Percentiles rank a stretch among this genome's conserved stretches.
Conservation (phyloP, 2,329 filamentous ascomycete genomes). For the Aspergillus amoenus region DNA sequence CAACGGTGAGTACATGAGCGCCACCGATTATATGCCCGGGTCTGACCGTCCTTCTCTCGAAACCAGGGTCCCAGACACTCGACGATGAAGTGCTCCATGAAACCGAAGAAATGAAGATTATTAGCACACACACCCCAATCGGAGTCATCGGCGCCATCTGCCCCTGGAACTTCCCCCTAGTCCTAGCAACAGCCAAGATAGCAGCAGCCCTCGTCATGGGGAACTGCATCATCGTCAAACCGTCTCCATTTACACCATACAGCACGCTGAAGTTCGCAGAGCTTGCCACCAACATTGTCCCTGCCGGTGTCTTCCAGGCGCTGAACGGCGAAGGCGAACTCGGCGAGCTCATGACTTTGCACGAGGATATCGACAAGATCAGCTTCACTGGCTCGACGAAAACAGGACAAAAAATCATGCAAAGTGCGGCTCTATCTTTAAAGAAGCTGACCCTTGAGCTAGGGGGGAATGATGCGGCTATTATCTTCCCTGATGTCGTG, state of each 20-base stretch:
- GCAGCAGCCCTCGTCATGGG: slow-evolving; percentile 51
- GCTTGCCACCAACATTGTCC: background rate
- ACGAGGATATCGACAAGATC: background rate
- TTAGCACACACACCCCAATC: background rate
- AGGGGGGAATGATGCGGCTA: background rate
- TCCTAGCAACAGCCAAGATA: slow-evolving; percentile 51
- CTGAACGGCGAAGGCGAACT: background rate
- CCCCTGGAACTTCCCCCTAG: slow-evolving; percentile 57
- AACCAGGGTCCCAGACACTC: background rate
- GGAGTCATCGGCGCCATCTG: slow-evolving; percentile 54
- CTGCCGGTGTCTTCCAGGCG: background rate
- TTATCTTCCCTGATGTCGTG: background rate
- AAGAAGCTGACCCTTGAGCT: background rate
- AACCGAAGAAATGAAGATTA: background rate
- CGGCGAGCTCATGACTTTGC: background rate
- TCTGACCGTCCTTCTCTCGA: too few relatives aligned
- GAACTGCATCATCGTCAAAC: slow-evolving; percentile 55
- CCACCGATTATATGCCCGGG: background rate
- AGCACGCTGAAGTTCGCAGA: slow-evolving; percentile 55
- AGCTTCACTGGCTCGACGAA: background rate
- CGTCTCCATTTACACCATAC: slow-evolving; percentile 55
- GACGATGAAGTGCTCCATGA: background rate
- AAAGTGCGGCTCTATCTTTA: background rate
- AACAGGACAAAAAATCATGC: background rate
- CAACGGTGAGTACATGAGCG: background rate